phyloP scores from a whole-genome alignment of 208 protist species.

The Endotrypanum monterogeii region DNA sequence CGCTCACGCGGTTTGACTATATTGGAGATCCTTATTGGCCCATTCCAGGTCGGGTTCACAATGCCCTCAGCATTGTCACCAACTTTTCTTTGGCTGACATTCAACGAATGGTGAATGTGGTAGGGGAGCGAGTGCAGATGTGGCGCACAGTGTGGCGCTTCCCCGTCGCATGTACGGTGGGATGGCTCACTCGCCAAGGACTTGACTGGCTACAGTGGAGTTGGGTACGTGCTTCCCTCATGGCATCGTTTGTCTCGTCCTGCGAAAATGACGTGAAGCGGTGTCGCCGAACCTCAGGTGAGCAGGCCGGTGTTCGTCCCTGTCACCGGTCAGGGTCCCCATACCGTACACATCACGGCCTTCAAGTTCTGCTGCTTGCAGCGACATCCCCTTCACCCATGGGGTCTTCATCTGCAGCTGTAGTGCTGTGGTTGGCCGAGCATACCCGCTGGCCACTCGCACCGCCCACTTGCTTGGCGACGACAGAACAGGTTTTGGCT shows the following conservation, averaged over 20 bases:
- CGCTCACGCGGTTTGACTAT: slow-evolving; percentile 52
- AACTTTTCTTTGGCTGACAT: slow-evolving; percentile 45
- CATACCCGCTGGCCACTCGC: slow-evolving; percentile 25
- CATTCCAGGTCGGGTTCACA: slow-evolving; percentile 38
- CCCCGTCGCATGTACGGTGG: slow-evolving; percentile 22
- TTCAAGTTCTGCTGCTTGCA: slow-evolving; percentile 22
- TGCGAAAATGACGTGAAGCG: background rate
- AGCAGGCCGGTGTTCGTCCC: background rate
- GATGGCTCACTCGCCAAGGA: slow-evolving; percentile 23
- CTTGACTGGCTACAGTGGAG: slow-evolving; percentile 18
- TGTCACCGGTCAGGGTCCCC: background rate
- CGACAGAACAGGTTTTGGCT: slow-evolving; percentile 7
- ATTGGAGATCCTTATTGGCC: slow-evolving; percentile 36
- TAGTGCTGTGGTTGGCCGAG: slow-evolving; percentile 4
- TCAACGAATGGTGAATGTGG: slow-evolving; percentile 20
- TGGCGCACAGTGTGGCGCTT: slow-evolving; percentile 15
- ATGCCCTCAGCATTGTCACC: slow-evolving; percentile 40
- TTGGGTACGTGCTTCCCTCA: slow-evolving; percentile 21
- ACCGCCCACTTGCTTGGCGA: background rate
- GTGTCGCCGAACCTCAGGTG: background rate
- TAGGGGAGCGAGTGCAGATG: slow-evolving; percentile 18
- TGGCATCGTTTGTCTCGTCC: slow-evolving; percentile 14
- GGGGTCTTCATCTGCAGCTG: background rate
- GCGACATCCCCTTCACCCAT: background rate
- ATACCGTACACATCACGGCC: slow-evolving; percentile 14